Conservation (phyloP, 768 basidiomycete species). For the Hygrocybe punicea region DNA sequence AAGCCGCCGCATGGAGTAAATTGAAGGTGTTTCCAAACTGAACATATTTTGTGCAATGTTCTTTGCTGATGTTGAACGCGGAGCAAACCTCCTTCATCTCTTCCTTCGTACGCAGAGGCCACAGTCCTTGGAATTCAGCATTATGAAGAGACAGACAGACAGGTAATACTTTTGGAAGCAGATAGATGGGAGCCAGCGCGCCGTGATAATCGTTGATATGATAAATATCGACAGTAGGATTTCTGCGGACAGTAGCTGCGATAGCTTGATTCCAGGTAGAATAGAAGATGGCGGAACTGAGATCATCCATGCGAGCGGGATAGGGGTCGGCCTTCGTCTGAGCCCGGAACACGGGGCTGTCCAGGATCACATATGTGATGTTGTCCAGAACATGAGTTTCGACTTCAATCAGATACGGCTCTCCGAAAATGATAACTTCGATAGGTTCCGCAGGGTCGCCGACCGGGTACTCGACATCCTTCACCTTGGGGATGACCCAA, state of each 20-base stretch:
- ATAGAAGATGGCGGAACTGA: conserved; percentile 95
- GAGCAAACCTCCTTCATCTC: conserved; percentile 99
- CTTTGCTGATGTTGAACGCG: conserved; percentile 96
- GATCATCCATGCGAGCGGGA: conserved; percentile 95
- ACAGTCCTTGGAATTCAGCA: conserved; percentile 95
- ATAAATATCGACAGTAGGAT: conserved; percentile 87
- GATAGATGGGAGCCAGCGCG: conserved; percentile 84
- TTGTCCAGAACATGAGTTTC: conserved; percentile 92
- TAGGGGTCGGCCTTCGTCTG: conserved; percentile 96
- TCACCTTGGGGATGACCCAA: conserved; percentile 94
- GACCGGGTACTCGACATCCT: conserved; percentile 87
- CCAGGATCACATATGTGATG: conserved; percentile 91
- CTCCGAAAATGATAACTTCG: conserved; percentile 94
- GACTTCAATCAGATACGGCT: conserved; percentile 92
- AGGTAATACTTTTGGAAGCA: conserved; percentile 87
- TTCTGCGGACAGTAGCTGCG: conserved; percentile 82
- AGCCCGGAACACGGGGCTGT: conserved; percentile 94
- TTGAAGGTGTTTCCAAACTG: conserved; percentile 99
- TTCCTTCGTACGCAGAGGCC: conserved; percentile 94
- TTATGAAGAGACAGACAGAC: conserved; percentile 92
- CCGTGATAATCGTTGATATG: conserved; percentile 96
- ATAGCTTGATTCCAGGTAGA: conserved; percentile 98
- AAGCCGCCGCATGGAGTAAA: conserved; percentile 87
- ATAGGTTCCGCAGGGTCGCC: conserved; percentile 92
- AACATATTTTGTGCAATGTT: conserved; percentile 93